Evolutionary conservation across 495 filamentous ascomycete genomes (phyloP).

Genomic region (Hyaloscypha variabilis): DNA sequence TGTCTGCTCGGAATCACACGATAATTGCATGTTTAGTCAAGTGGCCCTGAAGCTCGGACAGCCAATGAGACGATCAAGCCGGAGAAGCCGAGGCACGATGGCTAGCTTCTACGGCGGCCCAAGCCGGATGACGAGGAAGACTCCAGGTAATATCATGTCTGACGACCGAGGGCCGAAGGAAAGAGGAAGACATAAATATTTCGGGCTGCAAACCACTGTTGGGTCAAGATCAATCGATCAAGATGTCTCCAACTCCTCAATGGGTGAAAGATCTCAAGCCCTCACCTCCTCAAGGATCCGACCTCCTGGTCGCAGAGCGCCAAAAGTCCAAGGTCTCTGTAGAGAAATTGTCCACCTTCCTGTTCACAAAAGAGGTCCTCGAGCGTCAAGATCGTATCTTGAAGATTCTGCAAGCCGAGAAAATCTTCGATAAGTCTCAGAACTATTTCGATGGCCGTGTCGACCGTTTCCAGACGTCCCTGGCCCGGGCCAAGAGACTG

Average conservation of each 20-base stretch:
- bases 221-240: conserved; percentile 7
- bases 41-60: neutral
- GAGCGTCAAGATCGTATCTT: conserved; percentile 56
- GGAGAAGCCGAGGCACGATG: neutral
- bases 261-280: conserved; percentile 70
- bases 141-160: neutral
- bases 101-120: neutral
- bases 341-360: conserved; percentile 60
- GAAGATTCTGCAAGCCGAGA: conserved; percentile 56
- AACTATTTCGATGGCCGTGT: conserved; percentile 67
- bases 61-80: neutral
- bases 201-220: neutral
- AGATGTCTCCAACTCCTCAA: conserved; percentile 42
- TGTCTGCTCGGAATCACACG: neutral
- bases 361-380: conserved; percentile 60
- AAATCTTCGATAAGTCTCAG: conserved; percentile 69
- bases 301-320: conserved; percentile 62
- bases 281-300: conserved; percentile 59
- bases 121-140: conserved; percentile 9
- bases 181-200: conserved; percentile 16
- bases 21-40: no score
- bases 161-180: conserved; percentile 29
- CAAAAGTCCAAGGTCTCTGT: conserved; percentile 52
- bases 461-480: conserved; percentile 62
- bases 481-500: conserved; percentile 66